These are phyloP conservation scores for Xanthoparmelia taractica DNA, from an alignment of 495 filamentous ascomycete genomes.

Conservation along the genomic window DNA sequence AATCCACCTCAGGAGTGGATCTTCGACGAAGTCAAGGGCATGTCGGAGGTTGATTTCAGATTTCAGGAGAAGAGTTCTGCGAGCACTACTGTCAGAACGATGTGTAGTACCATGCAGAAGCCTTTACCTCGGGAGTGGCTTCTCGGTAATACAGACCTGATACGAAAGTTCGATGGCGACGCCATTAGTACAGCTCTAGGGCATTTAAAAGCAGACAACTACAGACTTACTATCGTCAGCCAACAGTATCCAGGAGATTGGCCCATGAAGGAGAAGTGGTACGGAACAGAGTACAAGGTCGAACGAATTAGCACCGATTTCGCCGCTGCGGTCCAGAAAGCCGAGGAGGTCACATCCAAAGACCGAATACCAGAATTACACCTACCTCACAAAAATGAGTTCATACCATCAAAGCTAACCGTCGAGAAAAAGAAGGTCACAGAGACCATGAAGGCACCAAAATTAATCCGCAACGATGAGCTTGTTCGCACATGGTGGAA, in stretches of 20 bases:
- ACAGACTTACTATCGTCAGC: conserved; percentile 71
- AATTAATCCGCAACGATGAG: conserved; percentile 81
- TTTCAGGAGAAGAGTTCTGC: conserved; percentile 91
- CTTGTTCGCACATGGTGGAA: conserved; percentile 90
- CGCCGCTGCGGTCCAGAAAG: conserved; percentile 57
- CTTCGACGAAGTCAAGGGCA: conserved; percentile 78
- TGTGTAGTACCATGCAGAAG: conserved; percentile 82
- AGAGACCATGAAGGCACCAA: conserved; percentile 64
- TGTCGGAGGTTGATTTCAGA: conserved; percentile 86
- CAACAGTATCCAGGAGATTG: conserved; percentile 77
- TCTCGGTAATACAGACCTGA: conserved; percentile 62
- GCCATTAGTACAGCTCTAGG: conserved; percentile 66
- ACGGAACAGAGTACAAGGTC: conserved; percentile 85
- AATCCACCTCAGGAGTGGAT: conserved; percentile 85
- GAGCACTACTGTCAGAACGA: conserved; percentile 74
- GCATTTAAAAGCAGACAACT: conserved; percentile 81
- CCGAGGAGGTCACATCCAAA: conserved; percentile 47
- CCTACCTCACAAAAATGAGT: conserved; percentile 89
- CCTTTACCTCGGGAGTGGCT: conserved; percentile 78
- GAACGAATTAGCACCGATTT: conserved; percentile 77
- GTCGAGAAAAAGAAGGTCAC: conserved; percentile 88
- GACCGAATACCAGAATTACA: conserved; percentile 65
- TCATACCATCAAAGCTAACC: conserved; percentile 87
- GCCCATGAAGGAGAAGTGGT: conserved; percentile 92
- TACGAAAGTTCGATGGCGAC: conserved; percentile 70